Evolutionary conservation across 371 early-diverging fungal species (phyloP).

Genomic region (Mortierella sp.): DNA sequence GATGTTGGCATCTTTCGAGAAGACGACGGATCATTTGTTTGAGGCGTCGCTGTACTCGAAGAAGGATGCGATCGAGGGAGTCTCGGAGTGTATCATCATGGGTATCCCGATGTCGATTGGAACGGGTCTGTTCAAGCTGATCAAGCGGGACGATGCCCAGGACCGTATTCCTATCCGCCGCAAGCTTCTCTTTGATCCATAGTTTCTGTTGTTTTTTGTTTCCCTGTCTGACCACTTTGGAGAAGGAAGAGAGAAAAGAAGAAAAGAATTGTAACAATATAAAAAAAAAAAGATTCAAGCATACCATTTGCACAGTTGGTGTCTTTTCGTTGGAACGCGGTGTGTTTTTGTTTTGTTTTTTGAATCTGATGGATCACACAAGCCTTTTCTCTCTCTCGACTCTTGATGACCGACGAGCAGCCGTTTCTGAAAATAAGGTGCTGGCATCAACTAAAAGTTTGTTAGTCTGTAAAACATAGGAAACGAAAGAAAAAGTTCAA

Average conservation of each 20-base stretch:
- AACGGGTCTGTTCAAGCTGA: conserved; percentile 95
- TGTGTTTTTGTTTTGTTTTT: too few relatives aligned
- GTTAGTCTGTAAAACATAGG: too few relatives aligned
- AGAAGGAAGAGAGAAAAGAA: background rate
- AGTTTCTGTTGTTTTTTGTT: background rate
- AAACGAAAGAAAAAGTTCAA: too few relatives aligned
- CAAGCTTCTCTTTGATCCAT: conserved; percentile 74
- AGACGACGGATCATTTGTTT: conserved; percentile 99
- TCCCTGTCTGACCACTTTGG: too few relatives aligned
- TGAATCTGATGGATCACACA: too few relatives aligned
- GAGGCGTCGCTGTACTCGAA: conserved; percentile 97
- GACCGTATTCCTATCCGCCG: conserved; percentile 69
- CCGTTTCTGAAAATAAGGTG: too few relatives aligned
- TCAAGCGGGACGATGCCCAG: conserved; percentile 73
- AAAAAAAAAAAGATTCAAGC: background rate
- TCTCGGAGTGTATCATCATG: conserved; percentile 99
- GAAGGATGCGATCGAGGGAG: conserved; percentile 95
- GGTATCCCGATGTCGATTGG: conserved; percentile 98
- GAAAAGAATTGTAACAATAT: background rate
- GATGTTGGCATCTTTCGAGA: conserved; percentile 99
- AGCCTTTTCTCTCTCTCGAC: too few relatives aligned
- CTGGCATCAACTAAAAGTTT: too few relatives aligned
- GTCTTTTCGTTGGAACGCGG: too few relatives aligned
- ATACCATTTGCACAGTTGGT: too few relatives aligned
- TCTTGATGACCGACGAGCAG: too few relatives aligned